Evolutionary conservation across 805 yeast species (phyloP), one percentile per base, ranked within the genome.

Genomic region (Candida verbasci): DNA sequence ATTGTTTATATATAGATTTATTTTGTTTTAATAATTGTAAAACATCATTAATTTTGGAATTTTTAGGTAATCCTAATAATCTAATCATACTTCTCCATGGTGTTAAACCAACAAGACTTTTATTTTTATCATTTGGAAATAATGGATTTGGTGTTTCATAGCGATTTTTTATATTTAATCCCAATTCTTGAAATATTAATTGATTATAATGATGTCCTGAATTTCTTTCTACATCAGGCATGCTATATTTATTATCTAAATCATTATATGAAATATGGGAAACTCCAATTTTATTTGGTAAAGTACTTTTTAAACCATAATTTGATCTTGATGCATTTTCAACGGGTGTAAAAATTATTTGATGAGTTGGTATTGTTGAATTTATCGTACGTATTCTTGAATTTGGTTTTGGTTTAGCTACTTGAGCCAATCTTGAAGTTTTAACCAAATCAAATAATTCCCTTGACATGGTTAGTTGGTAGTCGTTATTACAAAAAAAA

Each of bases 291-390:
- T 75, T 78, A 25, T 66, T 64, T 3, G 95, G 95, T 31, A 86
- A 61, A 15, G 83, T 66, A 30, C 80, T 65, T 53, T 86, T 86
- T 41, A 86, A 59, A 49, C 95, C 95, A 70, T 75, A 86, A 57
- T 84, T 85, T 43, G 82, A 80, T 59, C 86, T 68, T 10, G 68
- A 55, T 30, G 80, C 72, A 32, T 82, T 71, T 6, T 83, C 68
- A 33, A 79, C 75, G 35, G 84, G 78, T 0, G 93, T 79, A 56
- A 74, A 81, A 26, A 86, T 70, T 28, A 82, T 68, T 55, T 85
- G 94, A 50, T 81, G 88, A 0, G 85, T 76, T 17, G 95, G 95
- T 9, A 53, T 48, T 24, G 37, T 12, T 6, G 53, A 46, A 11
- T 49, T 43, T 17, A 49, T 47, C 4, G 55, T 58, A 38, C 71